Evolutionary conservation across 352 stramenopile species (phyloP).

Genomic region (Pythium angustatum): DNA sequence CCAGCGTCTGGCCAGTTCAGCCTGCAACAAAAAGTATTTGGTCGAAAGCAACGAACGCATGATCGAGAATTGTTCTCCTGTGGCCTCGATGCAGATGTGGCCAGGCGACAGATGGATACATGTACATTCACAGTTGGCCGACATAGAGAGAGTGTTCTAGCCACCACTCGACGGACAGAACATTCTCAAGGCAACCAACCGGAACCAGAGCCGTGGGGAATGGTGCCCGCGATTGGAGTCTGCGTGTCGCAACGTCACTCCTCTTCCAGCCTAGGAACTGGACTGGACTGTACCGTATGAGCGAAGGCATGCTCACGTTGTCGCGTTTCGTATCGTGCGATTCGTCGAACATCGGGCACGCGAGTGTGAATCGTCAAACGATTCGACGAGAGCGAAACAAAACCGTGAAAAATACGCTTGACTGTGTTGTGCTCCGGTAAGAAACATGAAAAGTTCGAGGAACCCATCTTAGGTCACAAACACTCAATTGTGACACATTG

Average conservation of each 20-base stretch:
- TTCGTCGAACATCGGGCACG: background rate
- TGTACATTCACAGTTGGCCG: background rate
- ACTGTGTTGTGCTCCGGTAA: background rate
- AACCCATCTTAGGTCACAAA: constrained; percentile 2
- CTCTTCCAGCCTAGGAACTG: background rate
- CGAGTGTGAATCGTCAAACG: background rate
- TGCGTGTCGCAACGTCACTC: constrained; percentile 20
- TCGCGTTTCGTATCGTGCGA: no score
- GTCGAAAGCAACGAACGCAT: background rate
- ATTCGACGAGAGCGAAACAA: background rate
- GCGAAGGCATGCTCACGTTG: no score
- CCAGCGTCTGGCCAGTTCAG: background rate
- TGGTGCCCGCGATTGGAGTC: constrained; percentile 6
- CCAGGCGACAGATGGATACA: constrained; percentile 6
- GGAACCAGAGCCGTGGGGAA: background rate
- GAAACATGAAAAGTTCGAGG: constrained; percentile 2
- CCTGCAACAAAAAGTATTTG: background rate
- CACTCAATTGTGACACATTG: constrained; percentile 18
- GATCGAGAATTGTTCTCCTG: background rate
- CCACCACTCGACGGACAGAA: background rate
- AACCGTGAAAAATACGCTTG: background rate
- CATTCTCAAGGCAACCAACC: background rate
- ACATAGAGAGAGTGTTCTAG: background rate
- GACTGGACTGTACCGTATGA: no score
- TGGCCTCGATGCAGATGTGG: background rate